Conservation (phyloP, 352 stramenopile species). For the Pythium vanterpoolii region DNA sequence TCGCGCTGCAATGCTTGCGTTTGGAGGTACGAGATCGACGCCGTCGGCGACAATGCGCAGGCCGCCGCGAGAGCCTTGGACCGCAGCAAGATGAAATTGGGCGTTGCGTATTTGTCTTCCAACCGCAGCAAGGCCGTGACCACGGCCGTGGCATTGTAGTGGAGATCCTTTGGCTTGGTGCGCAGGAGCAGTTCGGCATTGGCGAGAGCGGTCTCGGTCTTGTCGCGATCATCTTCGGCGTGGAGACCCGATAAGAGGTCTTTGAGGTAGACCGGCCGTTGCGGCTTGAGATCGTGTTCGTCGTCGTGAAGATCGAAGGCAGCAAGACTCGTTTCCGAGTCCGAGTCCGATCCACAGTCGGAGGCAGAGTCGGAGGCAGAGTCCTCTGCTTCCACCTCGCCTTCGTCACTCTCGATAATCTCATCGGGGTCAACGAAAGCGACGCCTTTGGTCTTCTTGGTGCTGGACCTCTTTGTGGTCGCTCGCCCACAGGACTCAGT, state of each 20-base stretch:
- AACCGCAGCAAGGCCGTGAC: slow-evolving; percentile 57
- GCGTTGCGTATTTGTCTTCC: slow-evolving; percentile 70
- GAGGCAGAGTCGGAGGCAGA: too few relatives aligned
- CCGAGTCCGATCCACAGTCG: slow-evolving; percentile 25
- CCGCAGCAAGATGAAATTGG: slow-evolving; percentile 47
- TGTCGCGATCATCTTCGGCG: slow-evolving; percentile 56
- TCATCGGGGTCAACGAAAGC: slow-evolving; percentile 54
- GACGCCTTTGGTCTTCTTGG: slow-evolving; percentile 10
- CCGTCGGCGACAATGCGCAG: slow-evolving; percentile 40
- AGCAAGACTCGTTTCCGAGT: slow-evolving; percentile 69
- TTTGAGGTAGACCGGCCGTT: slow-evolving; percentile 69
- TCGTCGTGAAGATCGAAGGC: slow-evolving; percentile 67
- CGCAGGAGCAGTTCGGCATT: slow-evolving; percentile 58
- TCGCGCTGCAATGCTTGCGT: slow-evolving; percentile 69
- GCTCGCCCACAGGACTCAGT: not conserved
- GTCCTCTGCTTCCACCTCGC: slow-evolving; percentile 25
- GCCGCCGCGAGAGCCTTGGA: slow-evolving; percentile 43
- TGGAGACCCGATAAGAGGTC: slow-evolving; percentile 53
- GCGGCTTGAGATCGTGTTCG: slow-evolving; percentile 58
- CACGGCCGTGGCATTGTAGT: slow-evolving; percentile 52
- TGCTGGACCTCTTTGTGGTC: not conserved
- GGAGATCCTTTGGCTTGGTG: slow-evolving; percentile 51
- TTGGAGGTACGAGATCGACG: slow-evolving; percentile 52
- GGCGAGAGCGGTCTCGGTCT: slow-evolving; percentile 43
- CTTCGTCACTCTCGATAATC: slow-evolving; percentile 26